Conservation (phyloP, 2,329 filamentous ascomycete species). For the Allantophomopsis lycopodina region DNA sequence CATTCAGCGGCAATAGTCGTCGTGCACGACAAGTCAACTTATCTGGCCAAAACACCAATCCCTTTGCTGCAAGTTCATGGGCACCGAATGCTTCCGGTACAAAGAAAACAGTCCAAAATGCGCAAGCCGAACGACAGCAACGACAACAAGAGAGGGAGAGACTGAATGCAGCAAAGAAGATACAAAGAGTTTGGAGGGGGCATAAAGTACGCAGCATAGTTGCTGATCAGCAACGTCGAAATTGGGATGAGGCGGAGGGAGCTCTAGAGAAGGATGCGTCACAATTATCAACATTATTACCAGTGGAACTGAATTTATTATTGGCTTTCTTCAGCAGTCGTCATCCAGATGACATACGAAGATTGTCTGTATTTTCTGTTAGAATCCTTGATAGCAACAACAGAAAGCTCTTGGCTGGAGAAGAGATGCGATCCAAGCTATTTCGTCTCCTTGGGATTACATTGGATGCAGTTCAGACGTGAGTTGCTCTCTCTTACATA, state of each 20-base stretch:
- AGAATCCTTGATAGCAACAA: slow-evolving; percentile 17
- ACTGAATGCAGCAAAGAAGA: slow-evolving; percentile 55
- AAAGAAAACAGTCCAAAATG: slow-evolving; percentile 68
- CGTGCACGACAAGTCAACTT: slow-evolving; percentile 88
- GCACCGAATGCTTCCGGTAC: slow-evolving; percentile 44
- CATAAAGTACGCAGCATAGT: slow-evolving; percentile 47
- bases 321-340: slow-evolving; percentile 32
- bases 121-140: slow-evolving; percentile 71
- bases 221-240: slow-evolving; percentile 38
- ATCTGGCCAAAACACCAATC: slow-evolving; percentile 70
- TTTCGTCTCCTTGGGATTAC: slow-evolving; percentile 10
- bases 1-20: slow-evolving; percentile 78
- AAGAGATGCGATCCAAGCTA: slow-evolving; percentile 10
- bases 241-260: slow-evolving; percentile 48
- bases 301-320: slow-evolving; percentile 30
- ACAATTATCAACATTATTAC: slow-evolving; percentile 20
- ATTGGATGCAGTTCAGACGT: slow-evolving; percentile 5
- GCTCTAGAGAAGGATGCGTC: slow-evolving; percentile 18
- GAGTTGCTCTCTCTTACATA: too few relatives aligned
- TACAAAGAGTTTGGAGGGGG: slow-evolving; percentile 78
- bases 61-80: slow-evolving; percentile 56
- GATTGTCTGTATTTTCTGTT: slow-evolving; percentile 28
- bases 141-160: slow-evolving; percentile 72
- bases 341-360: slow-evolving; percentile 29
- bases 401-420: slow-evolving; percentile 16